Conservation (phyloP, 192 early-diverging fungal genomes). For the Coemansia sp. region DNA sequence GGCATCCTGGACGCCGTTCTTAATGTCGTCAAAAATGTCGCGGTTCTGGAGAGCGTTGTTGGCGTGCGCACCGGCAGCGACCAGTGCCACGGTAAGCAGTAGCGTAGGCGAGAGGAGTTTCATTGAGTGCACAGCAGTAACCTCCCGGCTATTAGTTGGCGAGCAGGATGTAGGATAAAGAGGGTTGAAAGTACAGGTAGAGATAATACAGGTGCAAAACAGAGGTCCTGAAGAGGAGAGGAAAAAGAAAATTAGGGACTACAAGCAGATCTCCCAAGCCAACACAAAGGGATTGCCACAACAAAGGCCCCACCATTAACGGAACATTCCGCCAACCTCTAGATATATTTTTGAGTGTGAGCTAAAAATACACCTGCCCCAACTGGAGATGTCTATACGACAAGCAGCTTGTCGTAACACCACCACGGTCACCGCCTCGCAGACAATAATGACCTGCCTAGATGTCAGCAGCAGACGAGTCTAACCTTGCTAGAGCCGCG, state of each 20-base stretch:
- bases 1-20: neutral
- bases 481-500: no score
- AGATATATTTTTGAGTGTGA: no score
- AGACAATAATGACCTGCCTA: no score
- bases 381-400: no score
- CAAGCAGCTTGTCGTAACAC: no score
- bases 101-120: conserved; percentile 1
- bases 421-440: no score
- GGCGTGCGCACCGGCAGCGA: neutral
- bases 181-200: neutral
- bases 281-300: conserved; percentile 5
- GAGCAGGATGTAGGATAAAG: neutral
- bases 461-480: no score
- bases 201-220: neutral
- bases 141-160: neutral
- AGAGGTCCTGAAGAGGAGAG: neutral
- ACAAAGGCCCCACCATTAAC: neutral
- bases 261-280: neutral
- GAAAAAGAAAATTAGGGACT: no score
- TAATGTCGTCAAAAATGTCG: conserved; percentile 1
- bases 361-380: no score
- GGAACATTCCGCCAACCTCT: neutral
- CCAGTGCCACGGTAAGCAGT: neutral
- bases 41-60: conserved; percentile 6
- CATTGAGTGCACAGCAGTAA: neutral